Evolutionary conservation across 306 rosid genomes (phyloP).

Genomic region (Rosa rugosa): DNA sequence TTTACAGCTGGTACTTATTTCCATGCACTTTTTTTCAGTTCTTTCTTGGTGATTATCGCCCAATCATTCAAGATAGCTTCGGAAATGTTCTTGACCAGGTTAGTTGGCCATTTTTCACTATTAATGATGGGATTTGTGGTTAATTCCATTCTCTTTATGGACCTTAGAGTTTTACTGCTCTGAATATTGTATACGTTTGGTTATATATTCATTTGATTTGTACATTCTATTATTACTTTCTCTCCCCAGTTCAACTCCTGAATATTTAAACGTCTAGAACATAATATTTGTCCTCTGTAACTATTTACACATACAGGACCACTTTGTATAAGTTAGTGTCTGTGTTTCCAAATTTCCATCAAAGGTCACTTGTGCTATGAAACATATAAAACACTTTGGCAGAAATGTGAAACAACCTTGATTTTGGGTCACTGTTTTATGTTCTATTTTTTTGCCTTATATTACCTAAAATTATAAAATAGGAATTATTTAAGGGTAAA

Average conservation of each 20-base stretch:
- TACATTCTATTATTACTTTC: background rate
- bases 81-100: conserved; percentile 97
- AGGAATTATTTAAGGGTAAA: background rate
- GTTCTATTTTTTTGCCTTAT: background rate
- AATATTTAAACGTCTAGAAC: background rate
- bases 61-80: conserved; percentile 77
- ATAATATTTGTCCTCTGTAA: background rate
- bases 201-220: background rate
- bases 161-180: background rate
- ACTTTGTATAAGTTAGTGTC: background rate
- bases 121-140: conserved; percentile 6
- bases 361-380: background rate
- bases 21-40: conserved; percentile 54
- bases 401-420: background rate
- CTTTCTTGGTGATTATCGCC: conserved; percentile 99
- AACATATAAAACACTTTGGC: background rate
- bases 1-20: conserved; percentile 24
- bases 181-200: background rate
- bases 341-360: background rate
- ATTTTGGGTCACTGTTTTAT: background rate
- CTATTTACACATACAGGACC: background rate
- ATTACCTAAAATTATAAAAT: background rate
- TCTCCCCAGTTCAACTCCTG: background rate
- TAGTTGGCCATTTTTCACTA: conserved; percentile 28
- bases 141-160: background rate